Evolutionary conservation across 2,329 filamentous ascomycete species (phyloP), one percentile per base, ranked within the genome.

Genomic region (Aurifilum marmelostoma): DNA sequence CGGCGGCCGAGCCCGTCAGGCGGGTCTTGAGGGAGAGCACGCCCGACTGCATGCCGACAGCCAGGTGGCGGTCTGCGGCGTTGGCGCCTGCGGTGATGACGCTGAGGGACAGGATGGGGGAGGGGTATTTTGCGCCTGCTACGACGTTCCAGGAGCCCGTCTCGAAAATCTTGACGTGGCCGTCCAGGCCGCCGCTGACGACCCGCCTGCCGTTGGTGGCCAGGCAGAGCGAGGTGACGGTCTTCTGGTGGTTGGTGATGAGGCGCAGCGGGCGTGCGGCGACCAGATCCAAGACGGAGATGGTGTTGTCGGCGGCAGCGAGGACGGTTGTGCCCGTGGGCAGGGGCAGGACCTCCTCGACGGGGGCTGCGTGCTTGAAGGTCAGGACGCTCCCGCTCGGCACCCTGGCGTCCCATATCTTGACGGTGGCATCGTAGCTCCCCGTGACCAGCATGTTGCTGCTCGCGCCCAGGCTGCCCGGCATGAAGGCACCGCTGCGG

Each of bases 121-220:
- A 92, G 6, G 93, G 91, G 80, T 98, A 99, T 81, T 98, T 99
- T 71, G 92, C 89, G 65, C 93, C 95, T 52, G 93, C 91, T n/a
- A 98, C 94, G 9, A 98, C 92, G 77, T 97, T 97, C 96, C 96
- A 99, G 64, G 89, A 91, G 0, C 90, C 90, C 1, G 94, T 97
- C 81, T 98, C 95, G 75, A 97, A 98, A 52, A 99, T 89, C 82
- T 99, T 99, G 82, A 98, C 90, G 80, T 98, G 96, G 12, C 96
- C 97, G 79, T 99, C 96, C 60, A 99, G 85, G 27, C 91, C 94
- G 79, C 94, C 96, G 73, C 91, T 94, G 66, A 99, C 87, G 68
- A 99, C 85, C 64, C 96, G 89, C 64, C 89, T 89, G 61, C 92
- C 92, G 73, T 92, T 88, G 59, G 93, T 94, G 9, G 94, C 94